Conservation (phyloP, 2,329 filamentous ascomycete genomes). For the Daldinia sp. region DNA sequence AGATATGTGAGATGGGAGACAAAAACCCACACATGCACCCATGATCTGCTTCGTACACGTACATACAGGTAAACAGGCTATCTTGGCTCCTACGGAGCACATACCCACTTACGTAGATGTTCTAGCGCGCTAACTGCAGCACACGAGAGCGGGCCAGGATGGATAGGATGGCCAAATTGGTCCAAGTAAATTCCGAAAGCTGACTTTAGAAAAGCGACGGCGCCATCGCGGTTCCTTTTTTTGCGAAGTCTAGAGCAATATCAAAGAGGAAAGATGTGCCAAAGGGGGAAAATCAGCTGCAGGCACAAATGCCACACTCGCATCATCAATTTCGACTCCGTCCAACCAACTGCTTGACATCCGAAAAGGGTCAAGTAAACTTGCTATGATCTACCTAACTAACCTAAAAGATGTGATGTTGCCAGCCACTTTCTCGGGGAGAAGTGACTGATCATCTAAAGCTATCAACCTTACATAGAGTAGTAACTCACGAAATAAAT, state of each 20-base stretch:
- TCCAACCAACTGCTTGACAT: constrained; percentile 26
- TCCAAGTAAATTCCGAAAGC: constrained; percentile 33
- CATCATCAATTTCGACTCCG: constrained; percentile 32
- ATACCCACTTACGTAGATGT: constrained; percentile 5
- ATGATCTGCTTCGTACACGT: constrained; percentile 15
- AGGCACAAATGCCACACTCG: constrained; percentile 32
- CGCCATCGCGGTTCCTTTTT: constrained; percentile 27
- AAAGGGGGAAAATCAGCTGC: constrained; percentile 35
- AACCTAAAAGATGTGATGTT: not conserved
- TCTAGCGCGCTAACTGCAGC: constrained; percentile 34
- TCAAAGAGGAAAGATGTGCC: constrained; percentile 13
- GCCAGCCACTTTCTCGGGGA: not conserved
- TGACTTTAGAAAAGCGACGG: constrained; percentile 31
- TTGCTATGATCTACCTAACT: not conserved
- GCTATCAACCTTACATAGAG: not conserved
- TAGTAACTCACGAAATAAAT: not conserved
- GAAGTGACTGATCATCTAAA: not conserved
- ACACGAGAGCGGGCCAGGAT: constrained; percentile 32
- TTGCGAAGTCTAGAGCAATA: constrained; percentile 19
- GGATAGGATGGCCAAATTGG: constrained; percentile 34
- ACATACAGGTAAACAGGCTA: constrained; percentile 14
- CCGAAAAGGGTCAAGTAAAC: not conserved
- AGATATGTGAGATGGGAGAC: constrained; percentile 27
- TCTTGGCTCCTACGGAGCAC: constrained; percentile 34
- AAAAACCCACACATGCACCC: constrained; percentile 20